phyloP scores from a whole-genome alignment of 495 filamentous ascomycete species.

The Trichoderma orchidacearum region DNA sequence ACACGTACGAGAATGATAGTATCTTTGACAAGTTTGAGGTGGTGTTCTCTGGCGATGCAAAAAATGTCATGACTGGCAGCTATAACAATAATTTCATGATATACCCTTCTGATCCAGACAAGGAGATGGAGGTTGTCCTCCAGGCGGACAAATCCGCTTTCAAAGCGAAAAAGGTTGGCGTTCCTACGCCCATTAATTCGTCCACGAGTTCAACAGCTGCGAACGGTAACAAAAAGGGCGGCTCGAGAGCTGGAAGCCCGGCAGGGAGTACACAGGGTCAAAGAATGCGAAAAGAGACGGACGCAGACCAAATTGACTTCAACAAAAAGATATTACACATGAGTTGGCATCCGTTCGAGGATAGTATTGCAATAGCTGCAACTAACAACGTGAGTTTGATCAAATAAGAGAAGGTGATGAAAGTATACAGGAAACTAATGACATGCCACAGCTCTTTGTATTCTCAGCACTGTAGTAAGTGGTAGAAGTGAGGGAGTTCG shows the following conservation, averaged over 20 bases:
- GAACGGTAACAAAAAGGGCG: constrained; percentile 65
- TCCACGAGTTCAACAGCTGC: constrained; percentile 53
- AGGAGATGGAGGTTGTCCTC: constrained; percentile 92
- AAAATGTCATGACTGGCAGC: constrained; percentile 98
- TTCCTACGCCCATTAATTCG: constrained; percentile 91
- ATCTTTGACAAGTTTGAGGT: constrained; percentile 99
- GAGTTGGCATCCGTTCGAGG: constrained; percentile 99
- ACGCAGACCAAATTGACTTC: constrained; percentile 98
- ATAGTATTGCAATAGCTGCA: constrained; percentile 98
- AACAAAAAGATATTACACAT: constrained; percentile 99
- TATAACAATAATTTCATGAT: constrained; percentile 99
- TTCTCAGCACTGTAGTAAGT: constrained; percentile 77
- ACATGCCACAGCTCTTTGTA: constrained; percentile 67
- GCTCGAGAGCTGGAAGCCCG: constrained; percentile 78
- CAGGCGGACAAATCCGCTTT: constrained; percentile 98
- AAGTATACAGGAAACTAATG: constrained; percentile 5
- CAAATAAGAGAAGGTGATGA: neutral
- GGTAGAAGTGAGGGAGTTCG: neutral
- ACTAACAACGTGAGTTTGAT: constrained; percentile 84
- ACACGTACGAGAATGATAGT: constrained; percentile 98
- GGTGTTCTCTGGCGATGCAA: constrained; percentile 93
- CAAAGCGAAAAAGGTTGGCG: constrained; percentile 98
- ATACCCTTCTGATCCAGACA: constrained; percentile 88
- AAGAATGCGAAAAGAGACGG: constrained; percentile 96
- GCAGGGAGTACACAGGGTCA: constrained; percentile 72